Evolutionary conservation across 768 basidiomycete genomes (phyloP), one percentile per base, ranked within the genome.

Genomic region (Exidia glandulosa): DNA sequence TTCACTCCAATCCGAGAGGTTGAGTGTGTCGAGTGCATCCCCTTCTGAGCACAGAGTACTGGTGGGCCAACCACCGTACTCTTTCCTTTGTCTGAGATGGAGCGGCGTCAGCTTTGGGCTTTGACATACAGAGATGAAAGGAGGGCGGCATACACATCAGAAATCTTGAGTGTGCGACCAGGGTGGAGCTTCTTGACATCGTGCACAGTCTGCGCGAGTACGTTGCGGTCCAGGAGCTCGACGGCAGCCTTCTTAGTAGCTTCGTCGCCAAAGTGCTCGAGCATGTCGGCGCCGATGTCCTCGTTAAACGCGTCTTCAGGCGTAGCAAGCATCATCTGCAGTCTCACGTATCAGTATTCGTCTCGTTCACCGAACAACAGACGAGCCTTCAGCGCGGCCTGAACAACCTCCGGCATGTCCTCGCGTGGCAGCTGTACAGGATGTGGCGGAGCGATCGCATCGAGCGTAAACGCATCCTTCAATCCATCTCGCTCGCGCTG

Each of bases 311-410:
- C 72, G 60, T 89, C 90, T 62, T 76, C 75, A 1, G 88, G 84
- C 1, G 85, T 85, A 13, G 87, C 85, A 57, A 93, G 77, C 4
- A 81, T 80, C 86, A 93, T 88, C 91, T 93, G 61, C 2, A 29
- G 37, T 25, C 58, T 37, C 3, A 58, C 50, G 10, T 57, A 48
- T 30, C 25, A 62, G 56, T 47, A 31, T 25, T 19, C 7, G 48
- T 36, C 23, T 25, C 32, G 29, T 32, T 25, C 9, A 33, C 32
- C 27, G 19, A 30, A 33, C 30, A 27, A 45, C 1, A 32, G 5
- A 59, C 64, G 58, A 62, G 85, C 90, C 82, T 92, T 92, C 32
- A 91, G 67, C 3, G 81, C 83, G 29, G 83, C 75, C 66, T 92
- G 87, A 25, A 88, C 64, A 57, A 73, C 57, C 19, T 58, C 47